A percentile compares a stretch with the other conserved stretches of the same genome.
Conservation (phyloP, 2,329 filamentous ascomycete species). For the Alternaria alternata region DNA sequence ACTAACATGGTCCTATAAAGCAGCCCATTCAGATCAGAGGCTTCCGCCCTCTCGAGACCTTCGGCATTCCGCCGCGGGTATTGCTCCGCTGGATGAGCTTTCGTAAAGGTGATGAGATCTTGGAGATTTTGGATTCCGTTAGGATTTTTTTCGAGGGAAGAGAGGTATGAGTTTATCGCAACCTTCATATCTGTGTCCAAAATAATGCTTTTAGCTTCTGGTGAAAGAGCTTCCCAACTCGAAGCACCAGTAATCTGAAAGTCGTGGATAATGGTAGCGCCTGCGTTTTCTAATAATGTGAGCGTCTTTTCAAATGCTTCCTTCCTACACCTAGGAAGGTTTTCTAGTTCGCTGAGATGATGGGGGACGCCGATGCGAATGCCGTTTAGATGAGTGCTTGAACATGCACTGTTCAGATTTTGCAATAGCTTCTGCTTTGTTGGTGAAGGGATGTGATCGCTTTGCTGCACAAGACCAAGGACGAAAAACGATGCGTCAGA, state of each 20-base stretch:
- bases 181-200: conserved; percentile 65
- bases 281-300: conserved; percentile 7
- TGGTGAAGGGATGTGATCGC: not conserved
- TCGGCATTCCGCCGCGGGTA: conserved; percentile 64
- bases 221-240: conserved; percentile 52
- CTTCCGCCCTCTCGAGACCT: conserved; percentile 17
- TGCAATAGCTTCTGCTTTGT: not conserved
- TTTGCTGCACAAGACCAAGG: conserved; percentile 44
- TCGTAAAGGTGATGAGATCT: conserved; percentile 63
- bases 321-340: not conserved
- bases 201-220: conserved; percentile 45
- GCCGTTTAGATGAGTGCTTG: conserved; percentile 4
- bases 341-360: not conserved
- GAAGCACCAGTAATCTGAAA: conserved; percentile 50
- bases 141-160: conserved; percentile 63
- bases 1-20: conserved; percentile 63
- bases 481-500: conserved; percentile 59
- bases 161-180: conserved; percentile 64
- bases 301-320: conserved; percentile 13
- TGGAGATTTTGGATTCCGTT: conserved; percentile 59
- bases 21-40: conserved; percentile 56
- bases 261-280: conserved; percentile 25
- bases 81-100: conserved; percentile 59
- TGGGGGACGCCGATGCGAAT: conserved; percentile 18
- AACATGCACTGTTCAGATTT: conserved; percentile 14